Percentiles rank a stretch among this genome's conserved stretches.
Conservation (phyloP, 805 yeast genomes). For the Pichia paraexigua region DNA sequence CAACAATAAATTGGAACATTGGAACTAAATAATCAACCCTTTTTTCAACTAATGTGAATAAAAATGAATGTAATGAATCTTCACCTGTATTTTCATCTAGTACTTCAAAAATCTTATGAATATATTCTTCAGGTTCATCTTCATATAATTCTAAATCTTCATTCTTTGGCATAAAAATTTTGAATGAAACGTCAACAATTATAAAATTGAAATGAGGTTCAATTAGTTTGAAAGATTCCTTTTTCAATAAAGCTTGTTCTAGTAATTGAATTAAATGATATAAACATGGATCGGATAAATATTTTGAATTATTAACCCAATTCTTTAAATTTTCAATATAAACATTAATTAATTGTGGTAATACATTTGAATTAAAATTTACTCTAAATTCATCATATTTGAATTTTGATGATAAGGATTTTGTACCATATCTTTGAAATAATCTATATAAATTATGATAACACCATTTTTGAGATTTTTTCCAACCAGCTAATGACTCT, state of each 20-base stretch:
- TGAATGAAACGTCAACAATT: conserved; percentile 68
- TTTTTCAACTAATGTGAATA: conserved; percentile 65
- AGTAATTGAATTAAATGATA: conserved; percentile 59
- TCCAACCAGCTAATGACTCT: conserved; percentile 53
- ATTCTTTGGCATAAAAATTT: conserved; percentile 67
- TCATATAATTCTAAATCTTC: conserved; percentile 71
- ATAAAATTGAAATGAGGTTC: conserved; percentile 62
- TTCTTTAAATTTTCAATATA: conserved; percentile 58
- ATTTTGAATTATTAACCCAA: conserved; percentile 60
- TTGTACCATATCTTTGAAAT: conserved; percentile 62
- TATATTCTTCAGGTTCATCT: conserved; percentile 85
- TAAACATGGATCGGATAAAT: conserved; percentile 63
- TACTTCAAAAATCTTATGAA: conserved; percentile 64
- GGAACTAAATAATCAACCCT: conserved; percentile 54
- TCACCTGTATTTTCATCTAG: conserved; percentile 59
- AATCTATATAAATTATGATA: conserved; percentile 67
- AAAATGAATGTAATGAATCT: conserved; percentile 66
- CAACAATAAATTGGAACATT: conserved; percentile 52
- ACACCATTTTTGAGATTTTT: conserved; percentile 82
- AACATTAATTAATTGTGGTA: conserved; percentile 65
- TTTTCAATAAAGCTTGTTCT: conserved; percentile 51
- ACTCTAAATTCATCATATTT: conserved; percentile 54
- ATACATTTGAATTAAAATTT: conserved; percentile 46
- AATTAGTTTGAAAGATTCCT: conserved; percentile 59
- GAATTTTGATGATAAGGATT: conserved; percentile 36